Evolutionary conservation across 768 basidiomycete genomes (phyloP).

Genomic region (Panaeolus cyanescens): DNA sequence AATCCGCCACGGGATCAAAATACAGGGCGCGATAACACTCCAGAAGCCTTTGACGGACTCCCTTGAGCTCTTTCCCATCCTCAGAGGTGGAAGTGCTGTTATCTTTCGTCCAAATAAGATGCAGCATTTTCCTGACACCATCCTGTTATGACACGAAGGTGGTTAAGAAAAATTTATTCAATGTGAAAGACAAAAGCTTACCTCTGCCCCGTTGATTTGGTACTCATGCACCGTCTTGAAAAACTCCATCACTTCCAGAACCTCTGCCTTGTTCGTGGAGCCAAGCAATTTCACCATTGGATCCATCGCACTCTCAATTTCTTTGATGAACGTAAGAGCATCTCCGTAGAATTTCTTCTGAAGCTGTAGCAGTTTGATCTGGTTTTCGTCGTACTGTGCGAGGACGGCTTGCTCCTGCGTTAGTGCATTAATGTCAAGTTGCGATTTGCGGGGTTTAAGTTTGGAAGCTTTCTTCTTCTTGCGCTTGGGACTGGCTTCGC

Average conservation of each 20-base stretch:
- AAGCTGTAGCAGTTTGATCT: conserved; percentile 66
- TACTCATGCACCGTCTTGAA: conserved; percentile 84
- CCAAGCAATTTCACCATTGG: conserved; percentile 78
- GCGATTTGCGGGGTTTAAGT: conserved; percentile 64
- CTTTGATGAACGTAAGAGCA: conserved; percentile 77
- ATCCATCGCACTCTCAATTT: conserved; percentile 63
- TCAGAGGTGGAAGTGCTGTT: conserved; percentile 68
- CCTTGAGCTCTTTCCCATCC: conserved; percentile 75
- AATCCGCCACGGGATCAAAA: conserved; percentile 78
- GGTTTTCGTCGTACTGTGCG: conserved; percentile 65
- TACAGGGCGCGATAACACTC: conserved; percentile 89
- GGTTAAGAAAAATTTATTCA: background rate
- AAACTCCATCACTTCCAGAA: conserved; percentile 86
- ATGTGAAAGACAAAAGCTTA: conserved; percentile 28
- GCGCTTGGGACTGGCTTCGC: conserved; percentile 35
- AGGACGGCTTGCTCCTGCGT: conserved; percentile 73
- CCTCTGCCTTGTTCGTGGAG: conserved; percentile 83
- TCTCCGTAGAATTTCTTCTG: conserved; percentile 88
- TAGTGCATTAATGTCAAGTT: conserved; percentile 67
- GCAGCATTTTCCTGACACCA: conserved; percentile 95
- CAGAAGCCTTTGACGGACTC: conserved; percentile 82
- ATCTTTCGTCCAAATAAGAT: conserved; percentile 97
- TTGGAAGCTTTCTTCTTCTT: conserved; percentile 46
- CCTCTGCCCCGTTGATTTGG: conserved; percentile 76
- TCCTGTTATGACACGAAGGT: conserved; percentile 46